Conservation (phyloP, 495 filamentous ascomycete species). For the Xylaria longipes region DNA sequence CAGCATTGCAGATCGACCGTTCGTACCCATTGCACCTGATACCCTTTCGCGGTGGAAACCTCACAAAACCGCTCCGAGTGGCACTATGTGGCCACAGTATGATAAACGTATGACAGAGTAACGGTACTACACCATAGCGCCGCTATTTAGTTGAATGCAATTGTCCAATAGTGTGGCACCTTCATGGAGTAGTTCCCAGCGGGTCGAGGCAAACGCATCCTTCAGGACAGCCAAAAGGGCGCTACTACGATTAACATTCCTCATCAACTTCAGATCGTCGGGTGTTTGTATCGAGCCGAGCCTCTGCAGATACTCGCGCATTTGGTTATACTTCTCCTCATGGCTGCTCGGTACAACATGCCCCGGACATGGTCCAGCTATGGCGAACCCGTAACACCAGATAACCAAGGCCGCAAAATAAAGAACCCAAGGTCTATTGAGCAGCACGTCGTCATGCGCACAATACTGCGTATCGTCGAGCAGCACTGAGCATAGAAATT, state of each 20-base stretch:
- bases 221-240: constrained; percentile 83
- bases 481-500: constrained; percentile 83
- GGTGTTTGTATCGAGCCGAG: constrained; percentile 79
- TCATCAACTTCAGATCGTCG: constrained; percentile 77
- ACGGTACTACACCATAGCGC: constrained; percentile 33
- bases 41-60: neutral
- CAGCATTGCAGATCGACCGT: neutral
- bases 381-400: constrained; percentile 92
- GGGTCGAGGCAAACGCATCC: constrained; percentile 78
- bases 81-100: neutral
- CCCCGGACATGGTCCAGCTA: constrained; percentile 75
- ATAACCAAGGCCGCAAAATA: constrained; percentile 92
- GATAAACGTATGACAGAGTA: neutral
- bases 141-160: constrained; percentile 67
- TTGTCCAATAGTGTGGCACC: constrained; percentile 80
- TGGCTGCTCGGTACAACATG: constrained; percentile 57
- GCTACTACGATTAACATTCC: constrained; percentile 80
- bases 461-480: constrained; percentile 69
- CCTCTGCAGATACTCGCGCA: constrained; percentile 76
- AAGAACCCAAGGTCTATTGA: constrained; percentile 96
- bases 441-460: constrained; percentile 85
- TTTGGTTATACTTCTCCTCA: constrained; percentile 74
- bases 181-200: constrained; percentile 93
- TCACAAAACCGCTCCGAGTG: neutral
- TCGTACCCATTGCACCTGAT: neutral